phyloP scores from a whole-genome alignment of 1,139 yeast genomes.

The Lizanozyma gosingica region DNA sequence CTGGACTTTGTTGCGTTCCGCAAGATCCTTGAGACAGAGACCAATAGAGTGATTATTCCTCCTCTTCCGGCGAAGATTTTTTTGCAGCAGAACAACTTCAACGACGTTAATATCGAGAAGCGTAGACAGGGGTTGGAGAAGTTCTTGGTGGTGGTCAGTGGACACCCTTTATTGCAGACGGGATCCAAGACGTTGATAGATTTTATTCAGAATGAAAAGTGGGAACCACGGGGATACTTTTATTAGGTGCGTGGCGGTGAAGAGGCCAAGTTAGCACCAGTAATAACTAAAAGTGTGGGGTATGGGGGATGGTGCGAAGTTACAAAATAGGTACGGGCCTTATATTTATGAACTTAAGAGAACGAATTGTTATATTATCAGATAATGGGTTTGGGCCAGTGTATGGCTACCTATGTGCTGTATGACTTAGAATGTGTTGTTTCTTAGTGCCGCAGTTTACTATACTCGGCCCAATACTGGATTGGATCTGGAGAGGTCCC shows the following conservation, averaged over 20 bases:
- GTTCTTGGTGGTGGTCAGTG: slow-evolving; percentile 74
- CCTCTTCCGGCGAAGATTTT: slow-evolving; percentile 79
- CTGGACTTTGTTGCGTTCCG: slow-evolving; percentile 83
- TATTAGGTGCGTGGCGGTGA: slow-evolving; percentile 18
- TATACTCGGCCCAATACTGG: too few relatives aligned
- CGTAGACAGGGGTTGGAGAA: slow-evolving; percentile 78
- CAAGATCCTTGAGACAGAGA: slow-evolving; percentile 65
- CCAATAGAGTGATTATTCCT: slow-evolving; percentile 75
- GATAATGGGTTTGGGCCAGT: too few relatives aligned
- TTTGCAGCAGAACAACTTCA: slow-evolving; percentile 62
- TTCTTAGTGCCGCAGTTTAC: too few relatives aligned
- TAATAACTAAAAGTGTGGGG: too few relatives aligned
- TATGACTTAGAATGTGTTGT: too few relatives aligned
- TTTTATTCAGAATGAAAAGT: slow-evolving; percentile 79
- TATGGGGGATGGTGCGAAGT: too few relatives aligned
- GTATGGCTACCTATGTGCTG: too few relatives aligned
- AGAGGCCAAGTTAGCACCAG: slow-evolving; percentile 4
- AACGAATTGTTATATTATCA: too few relatives aligned
- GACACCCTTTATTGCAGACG: slow-evolving; percentile 89
- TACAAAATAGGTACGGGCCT: too few relatives aligned
- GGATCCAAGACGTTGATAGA: slow-evolving; percentile 77
- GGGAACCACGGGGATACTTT: slow-evolving; percentile 45
- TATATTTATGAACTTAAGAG: too few relatives aligned
- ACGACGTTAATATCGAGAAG: slow-evolving; percentile 75
- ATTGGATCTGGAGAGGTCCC: too few relatives aligned